phyloP scores from a whole-genome alignment of 345 rosid species.

The Limnanthes douglasii region DNA sequence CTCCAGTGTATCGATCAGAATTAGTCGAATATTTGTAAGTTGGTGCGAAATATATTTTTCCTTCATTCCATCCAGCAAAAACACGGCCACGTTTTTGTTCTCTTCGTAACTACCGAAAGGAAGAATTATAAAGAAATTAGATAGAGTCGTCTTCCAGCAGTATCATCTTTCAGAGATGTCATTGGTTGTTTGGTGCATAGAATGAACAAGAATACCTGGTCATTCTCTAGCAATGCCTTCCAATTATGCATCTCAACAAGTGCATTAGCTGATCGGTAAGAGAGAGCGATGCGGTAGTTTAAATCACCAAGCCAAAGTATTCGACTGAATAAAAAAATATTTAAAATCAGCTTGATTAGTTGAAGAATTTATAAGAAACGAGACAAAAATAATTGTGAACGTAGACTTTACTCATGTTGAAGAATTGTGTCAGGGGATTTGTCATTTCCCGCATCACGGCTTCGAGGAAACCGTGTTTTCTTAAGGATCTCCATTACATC shows the following conservation, averaged over 20 bases:
- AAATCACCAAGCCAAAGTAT: slow-evolving; percentile 96
- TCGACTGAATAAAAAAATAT: slow-evolving; percentile 35
- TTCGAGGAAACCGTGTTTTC: slow-evolving; percentile 51
- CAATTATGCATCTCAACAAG: slow-evolving; percentile 99
- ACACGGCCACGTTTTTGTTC: slow-evolving; percentile 83
- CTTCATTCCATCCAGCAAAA: slow-evolving; percentile 86
- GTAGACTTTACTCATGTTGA: slow-evolving; percentile 71
- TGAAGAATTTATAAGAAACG: neutral
- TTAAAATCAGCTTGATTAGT: slow-evolving; percentile 1
- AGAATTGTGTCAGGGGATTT: slow-evolving; percentile 95
- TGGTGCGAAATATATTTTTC: slow-evolving; percentile 93
- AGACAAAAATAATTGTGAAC: slow-evolving; percentile 4
- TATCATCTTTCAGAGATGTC: too few species aligned
- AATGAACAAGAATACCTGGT: slow-evolving; percentile 62
- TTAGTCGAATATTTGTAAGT: slow-evolving; percentile 95
- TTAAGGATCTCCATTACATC: slow-evolving; percentile 24
- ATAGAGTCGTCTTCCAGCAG: too few species aligned
- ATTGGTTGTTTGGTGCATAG: too few species aligned
- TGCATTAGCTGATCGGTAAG: slow-evolving; percentile 98
- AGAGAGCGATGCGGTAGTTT: slow-evolving; percentile 86
- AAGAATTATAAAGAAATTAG: too few species aligned
- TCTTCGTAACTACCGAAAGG: slow-evolving; percentile 49
- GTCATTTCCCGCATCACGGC: slow-evolving; percentile 32
- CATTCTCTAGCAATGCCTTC: slow-evolving; percentile 90
- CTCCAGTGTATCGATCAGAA: slow-evolving; percentile 95